These are phyloP conservation scores for Neofusicoccum sp. DNA, from an alignment of 2,329 filamentous ascomycete genomes.

Conservation along the genomic window DNA sequence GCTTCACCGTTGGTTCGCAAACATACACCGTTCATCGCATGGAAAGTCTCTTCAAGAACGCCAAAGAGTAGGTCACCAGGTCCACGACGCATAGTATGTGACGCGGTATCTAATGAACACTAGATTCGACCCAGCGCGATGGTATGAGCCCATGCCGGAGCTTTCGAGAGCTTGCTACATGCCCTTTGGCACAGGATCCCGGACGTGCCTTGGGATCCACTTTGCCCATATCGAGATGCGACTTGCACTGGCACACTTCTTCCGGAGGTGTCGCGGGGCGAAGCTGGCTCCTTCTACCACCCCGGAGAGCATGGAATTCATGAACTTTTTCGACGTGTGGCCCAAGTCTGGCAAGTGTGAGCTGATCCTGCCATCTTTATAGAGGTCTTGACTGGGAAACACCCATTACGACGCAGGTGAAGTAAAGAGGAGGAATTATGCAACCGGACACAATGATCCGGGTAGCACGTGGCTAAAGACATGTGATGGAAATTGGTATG, in stretches of 20 bases:
- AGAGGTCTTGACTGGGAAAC: too few relatives aligned
- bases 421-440: too few relatives aligned
- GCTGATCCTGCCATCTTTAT: too few relatives aligned
- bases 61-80: conserved; percentile 18
- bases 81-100: too few relatives aligned
- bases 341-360: too few relatives aligned
- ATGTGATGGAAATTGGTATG: too few relatives aligned
- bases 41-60: conserved; percentile 22
- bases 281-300: conserved; percentile 29
- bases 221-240: conserved; percentile 61
- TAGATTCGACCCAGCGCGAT: conserved; percentile 37
- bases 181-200: conserved; percentile 67
- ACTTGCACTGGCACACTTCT: conserved; percentile 53
- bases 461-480: too few relatives aligned
- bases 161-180: too few relatives aligned
- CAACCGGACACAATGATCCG: too few relatives aligned
- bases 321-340: conserved; percentile 45
- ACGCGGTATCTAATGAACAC: too few relatives aligned
- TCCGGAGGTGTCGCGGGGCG: conserved; percentile 44
- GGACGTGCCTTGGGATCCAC: conserved; percentile 68
- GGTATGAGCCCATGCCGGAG: too few relatives aligned
- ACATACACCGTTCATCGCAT: conserved; percentile 41
- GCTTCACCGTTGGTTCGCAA: conserved; percentile 38
- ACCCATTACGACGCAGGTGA: too few relatives aligned
- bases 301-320: conserved; percentile 44